A percentile compares a stretch with the other conserved stretches of the same genome.
These are phyloP conservation scores for Hericium erinaceus DNA, from an alignment of 768 basidiomycete species.

Conservation along the genomic window DNA sequence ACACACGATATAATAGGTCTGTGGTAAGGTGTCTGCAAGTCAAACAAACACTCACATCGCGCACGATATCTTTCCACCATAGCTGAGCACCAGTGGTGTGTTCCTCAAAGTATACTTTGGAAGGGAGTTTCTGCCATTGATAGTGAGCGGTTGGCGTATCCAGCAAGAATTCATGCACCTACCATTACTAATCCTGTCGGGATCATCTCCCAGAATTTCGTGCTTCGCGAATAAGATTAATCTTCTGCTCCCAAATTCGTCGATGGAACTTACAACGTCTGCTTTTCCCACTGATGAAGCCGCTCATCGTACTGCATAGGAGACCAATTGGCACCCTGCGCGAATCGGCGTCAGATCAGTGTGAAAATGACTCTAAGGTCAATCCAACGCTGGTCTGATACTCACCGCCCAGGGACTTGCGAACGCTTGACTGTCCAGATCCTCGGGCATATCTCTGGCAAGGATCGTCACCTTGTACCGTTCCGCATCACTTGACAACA, in stretches of 20 bases:
- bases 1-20: too few relatives aligned
- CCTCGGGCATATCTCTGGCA: conserved; percentile 31
- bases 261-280: conserved; percentile 30
- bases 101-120: conserved; percentile 22
- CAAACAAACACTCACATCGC: conserved; percentile 23
- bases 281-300: conserved; percentile 28
- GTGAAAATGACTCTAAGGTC: background rate
- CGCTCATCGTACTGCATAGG: conserved; percentile 28
- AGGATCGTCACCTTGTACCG: conserved; percentile 25
- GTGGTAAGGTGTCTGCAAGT: too few relatives aligned
- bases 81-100: conserved; percentile 15
- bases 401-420: conserved; percentile 44
- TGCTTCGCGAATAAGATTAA: too few relatives aligned
- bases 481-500: conserved; percentile 17
- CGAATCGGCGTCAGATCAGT: background rate
- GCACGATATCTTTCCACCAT: conserved; percentile 33
- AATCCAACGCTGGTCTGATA: background rate
- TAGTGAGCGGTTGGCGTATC: background rate
- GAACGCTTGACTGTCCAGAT: conserved; percentile 34
- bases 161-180: background rate
- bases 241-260: background rate
- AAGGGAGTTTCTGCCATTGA: conserved; percentile 27
- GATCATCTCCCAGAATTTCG: conserved; percentile 34
- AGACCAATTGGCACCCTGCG: conserved; percentile 39
- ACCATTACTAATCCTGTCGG: conserved; percentile 33